Base-by-base conservation (phyloP, 108 stramenopile genomes). In the Poteriospumella lacustris region DNA sequence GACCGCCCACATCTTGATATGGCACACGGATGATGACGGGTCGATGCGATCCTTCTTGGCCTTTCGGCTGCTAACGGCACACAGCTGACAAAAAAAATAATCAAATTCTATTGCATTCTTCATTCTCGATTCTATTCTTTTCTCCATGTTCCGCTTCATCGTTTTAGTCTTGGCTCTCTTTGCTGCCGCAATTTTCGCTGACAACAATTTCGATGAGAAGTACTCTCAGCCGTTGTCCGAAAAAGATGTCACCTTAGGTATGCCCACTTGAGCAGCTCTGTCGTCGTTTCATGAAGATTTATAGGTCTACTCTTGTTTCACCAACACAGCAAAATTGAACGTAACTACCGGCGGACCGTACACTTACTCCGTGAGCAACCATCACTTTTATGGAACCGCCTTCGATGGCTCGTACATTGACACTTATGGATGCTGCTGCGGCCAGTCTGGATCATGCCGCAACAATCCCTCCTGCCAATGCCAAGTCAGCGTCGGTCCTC, bases 361-460 rank as follows among this genome's bases (percentile, higher is more conserved):
- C 24, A 64, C 60, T 24, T 64, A 64, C 36, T 3, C 3, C 31
- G 5, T 31, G 3, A 64, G 60, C 60, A 12, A 3, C 5, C 60
- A 64, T 24, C 60, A 24, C 31, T 64, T 64, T 64, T 64, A 3
- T 24, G 60, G 60, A 64, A 64, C 60, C 31, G 60, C 12, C 15
- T 64, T 34, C 24, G 60, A 64, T 64, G 60, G 60, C 3, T 64
- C 60, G 5, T 64, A 24, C 12, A 64, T 64, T 33, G 60, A 64
- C 31, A 64, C 60, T 34, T 34, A 26, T 5, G 3, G 12, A 5
- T 3, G 12, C 31, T 64, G 60, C 60, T 64, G 12, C 36, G 60
- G 60, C 9, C 60, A 64, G 36, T 64, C 60, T 64, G 60, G 60
- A 12, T 64, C 60, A 31, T 64, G 60, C 60, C 60, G 60, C 36